Base-by-base conservation (phyloP, 257 asterid species). In the Buddleja alternifolia region DNA sequence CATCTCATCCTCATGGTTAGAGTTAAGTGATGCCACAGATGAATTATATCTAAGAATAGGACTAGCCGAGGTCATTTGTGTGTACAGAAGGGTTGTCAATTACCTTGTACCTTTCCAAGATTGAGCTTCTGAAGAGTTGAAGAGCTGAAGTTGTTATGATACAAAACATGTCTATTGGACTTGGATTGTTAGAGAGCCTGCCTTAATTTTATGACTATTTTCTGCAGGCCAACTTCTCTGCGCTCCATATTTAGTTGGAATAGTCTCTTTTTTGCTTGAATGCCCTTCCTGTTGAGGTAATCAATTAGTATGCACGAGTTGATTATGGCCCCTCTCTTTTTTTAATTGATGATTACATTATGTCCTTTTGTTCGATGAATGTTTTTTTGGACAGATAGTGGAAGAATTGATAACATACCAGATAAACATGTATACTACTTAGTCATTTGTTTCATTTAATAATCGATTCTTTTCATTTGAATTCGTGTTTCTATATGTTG, bases 1-100 rank as follows among this genome's bases (percentile, higher is more conserved):
- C 99, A 93, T 81, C 96, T 90, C 37, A 73, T 88, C 73, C 87
- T 93, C 73, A 83, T 80, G 86, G 99, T 93, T 60, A 77, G 88
- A 84, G 82, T 88, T 53, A 90, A 90, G 71, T 83, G 83, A 88
- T 60, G 66, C 62, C 29, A 46, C 69, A 0, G 51, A 51, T 10
- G 47, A 36, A 67, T 64, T 8, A 55, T 52, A 14, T 21, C 37
- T 15, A 17, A 29, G 44, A 29, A 45, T 60, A 55, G 41, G 11
- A 54, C 32, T 23, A 19, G 61, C 67, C 69, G 21, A 12, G 23
- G 4, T 14, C 36, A 19, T 54, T 57, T 56, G 63, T 56, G 25
- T 67, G 69, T 78, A 72, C 50, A 63, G 44, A 57, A 60, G 57
- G 46, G 46, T 68, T 54, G 65, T 24, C 67, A 45, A 32, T 69